Evolutionary conservation across 1,284 basidiomycete genomes (phyloP).

Genomic region (Apiotrichum mycotoxinovorans): DNA sequence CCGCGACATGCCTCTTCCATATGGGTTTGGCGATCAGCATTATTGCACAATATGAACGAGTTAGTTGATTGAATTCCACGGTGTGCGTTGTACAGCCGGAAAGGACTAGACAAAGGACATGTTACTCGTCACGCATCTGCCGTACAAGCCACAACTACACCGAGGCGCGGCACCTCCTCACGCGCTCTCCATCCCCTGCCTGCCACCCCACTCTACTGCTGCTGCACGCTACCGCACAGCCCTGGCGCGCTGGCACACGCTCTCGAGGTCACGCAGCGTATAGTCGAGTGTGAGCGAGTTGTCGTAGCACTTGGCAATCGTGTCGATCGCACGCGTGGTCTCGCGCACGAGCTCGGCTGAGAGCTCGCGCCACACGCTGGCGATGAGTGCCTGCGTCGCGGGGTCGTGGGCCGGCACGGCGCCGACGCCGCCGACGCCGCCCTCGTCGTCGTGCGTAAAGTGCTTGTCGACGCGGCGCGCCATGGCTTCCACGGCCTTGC

Average conservation of each 20-base stretch:
- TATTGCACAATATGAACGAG: too few relatives aligned
- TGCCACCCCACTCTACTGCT: too few relatives aligned
- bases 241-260: slow-evolving; percentile 60
- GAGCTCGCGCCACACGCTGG: slow-evolving; percentile 81
- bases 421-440: not conserved
- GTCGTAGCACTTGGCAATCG: slow-evolving; percentile 75
- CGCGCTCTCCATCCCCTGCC: too few relatives aligned
- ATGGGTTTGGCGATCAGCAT: too few relatives aligned
- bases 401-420: slow-evolving; percentile 6
- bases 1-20: too few relatives aligned
- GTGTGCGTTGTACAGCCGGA: too few relatives aligned
- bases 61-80: too few relatives aligned
- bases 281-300: slow-evolving; percentile 70
- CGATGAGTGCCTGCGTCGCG: slow-evolving; percentile 63
- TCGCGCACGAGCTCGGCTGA: slow-evolving; percentile 73
- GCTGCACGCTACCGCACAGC: slow-evolving; percentile 3
- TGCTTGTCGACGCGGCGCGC: slow-evolving; percentile 94
- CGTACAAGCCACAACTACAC: too few relatives aligned
- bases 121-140: too few relatives aligned
- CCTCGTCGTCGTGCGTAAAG: slow-evolving; percentile 55
- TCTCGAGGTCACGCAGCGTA: slow-evolving; percentile 68
- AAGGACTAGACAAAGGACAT: too few relatives aligned
- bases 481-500: slow-evolving; percentile 74
- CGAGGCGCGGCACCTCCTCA: too few relatives aligned
- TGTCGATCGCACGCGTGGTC: slow-evolving; percentile 63